Evolutionary conservation across 192 early-diverging fungal genomes (phyloP), one percentile per base, ranked within the genome.

Genomic region (Coemansia erecta): DNA sequence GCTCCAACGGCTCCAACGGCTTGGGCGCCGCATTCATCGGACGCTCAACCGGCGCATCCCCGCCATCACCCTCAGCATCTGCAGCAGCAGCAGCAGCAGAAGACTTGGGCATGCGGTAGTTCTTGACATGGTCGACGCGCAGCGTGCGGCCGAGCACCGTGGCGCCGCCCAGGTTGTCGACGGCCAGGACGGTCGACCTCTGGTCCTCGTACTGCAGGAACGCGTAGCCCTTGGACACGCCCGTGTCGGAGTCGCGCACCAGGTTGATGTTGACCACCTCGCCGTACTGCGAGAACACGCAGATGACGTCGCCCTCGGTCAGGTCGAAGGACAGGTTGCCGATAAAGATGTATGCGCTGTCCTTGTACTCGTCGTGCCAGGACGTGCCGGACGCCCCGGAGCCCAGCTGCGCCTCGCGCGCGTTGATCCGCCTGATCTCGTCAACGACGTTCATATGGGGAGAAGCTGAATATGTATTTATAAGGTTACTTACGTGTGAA

Each of bases 141-240:
- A 92, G 33, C 21, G 80, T 81, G 22, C 90, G 80, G 18, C 71
- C 76, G 21, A 79, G 63, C 24, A 79, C 45, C 45, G 85, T 81
- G 42, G 73, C 73, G 8, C 94, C 94, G 68, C 94, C 94, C 33
- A 98, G 82, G 72, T 98, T 98, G 76, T 98, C 96, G 6, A 98
- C 96, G 0, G 94, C 92, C 35, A 98, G 79, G 1, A 94, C 72
- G 4, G 94, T 97, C 53, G 86, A 89, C 51, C 90, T 70, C 66
- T 98, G 94, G 82, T 97, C 94, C 62, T 94, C 89, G 75, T 94
- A 97, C 61, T 91, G 89, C 17, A 97, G 57, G 65, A 97, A 97
- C 7, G 82, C 86, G 75, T 84, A 95, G 6, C 95, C 95, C 49
- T 87, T 90, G 43, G 87, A 84, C 63, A 89, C 87, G 21, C 94